Evolutionary conservation across 2,329 filamentous ascomycete species (phyloP), one percentile per base, ranked within the genome.

Genomic region (Metarhizium guizhouense): DNA sequence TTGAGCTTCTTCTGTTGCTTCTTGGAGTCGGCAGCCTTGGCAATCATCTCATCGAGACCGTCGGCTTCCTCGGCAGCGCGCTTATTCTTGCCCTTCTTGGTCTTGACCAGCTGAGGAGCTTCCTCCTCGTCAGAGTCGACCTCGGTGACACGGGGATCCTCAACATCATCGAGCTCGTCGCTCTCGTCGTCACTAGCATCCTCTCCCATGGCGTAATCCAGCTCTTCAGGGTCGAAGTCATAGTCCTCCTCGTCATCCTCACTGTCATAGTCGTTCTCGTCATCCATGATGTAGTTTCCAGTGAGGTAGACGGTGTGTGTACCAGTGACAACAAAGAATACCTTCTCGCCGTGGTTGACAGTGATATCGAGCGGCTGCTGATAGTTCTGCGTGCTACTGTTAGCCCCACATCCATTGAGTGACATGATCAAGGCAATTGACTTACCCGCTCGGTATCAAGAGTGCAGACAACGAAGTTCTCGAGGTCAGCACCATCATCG

Each of bases 1-100:
- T 95, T 95, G 62, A 93, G 82, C 82, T 96, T 96, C 87, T 99
- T 97, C 67, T 88, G 82, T 74, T 97, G 90, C 80, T 96, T 96
- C 83, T 96, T 96, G 63, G 80, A 70, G 64, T 91, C 87, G 62
- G 83, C 82, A 60, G 81, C 71, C 57, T 94, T 93, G 72, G 85
- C 81, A 67, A 96, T 95, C 72, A 96, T 75, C 61, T 89, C 88
- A 65, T 96, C 92, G 30, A 96, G 86, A 59, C 78, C 80, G 69
- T 86, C 83, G 45, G 73, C 81, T 54, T 86, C 84, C 66, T 90
- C 90, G 50, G 92, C 93, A 47, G 86, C 75, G 64, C 94, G 92
- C 88, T 99, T 96, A 78, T 93, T 95, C 83, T 95, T 96, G 75
- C 88, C 86, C 75, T 86, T 86, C 70, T 82, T 81, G 62, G 71